Base-by-base conservation (phyloP, 495 filamentous ascomycete genomes). In the Penicillium mononematosum region DNA sequence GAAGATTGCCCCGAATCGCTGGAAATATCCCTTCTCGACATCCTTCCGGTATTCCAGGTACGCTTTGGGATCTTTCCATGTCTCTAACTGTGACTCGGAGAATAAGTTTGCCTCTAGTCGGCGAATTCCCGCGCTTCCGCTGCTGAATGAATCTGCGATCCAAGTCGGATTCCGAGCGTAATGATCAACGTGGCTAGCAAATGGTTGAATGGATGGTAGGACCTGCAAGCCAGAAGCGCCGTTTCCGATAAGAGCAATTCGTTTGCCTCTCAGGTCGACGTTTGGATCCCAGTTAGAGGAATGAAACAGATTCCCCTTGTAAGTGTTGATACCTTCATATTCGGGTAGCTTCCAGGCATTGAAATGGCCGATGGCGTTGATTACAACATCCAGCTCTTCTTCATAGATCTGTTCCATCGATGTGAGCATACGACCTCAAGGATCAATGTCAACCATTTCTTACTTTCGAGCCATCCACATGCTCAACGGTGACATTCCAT, bases 161-260 rank as follows among this genome's bases (percentile, higher is more conserved):
- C 87, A 90, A 1, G 86, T 88, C 29, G 73, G 78, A 58, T 83
- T 85, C 19, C 88, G 80, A 6, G 81, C 83, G 50, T 88, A 90
- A 68, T 87, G 81, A 59, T 85, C 83, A 45, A 76, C 82, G 78
- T 84, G 63, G 65, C 75, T 61, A 61, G 83, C 72, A 61, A 82
- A 53, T 68, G 83, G 76, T 74, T 88, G 73, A n/a, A 85, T 69
- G 4, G 75, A 78, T 0, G 83, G 78, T 7, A 84, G 68, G 1
- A 85, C 67, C 55, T 85, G 83, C 17, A 84, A 65, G 0, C 83
- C 83, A 6, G 76, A 81, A 1, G 82, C 80, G 8, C 83, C 83
- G 50, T 83, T 84, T 8, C 83, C 83, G 36, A 86, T 85, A 2
- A 85, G 72, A 53, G 87, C 86, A 61, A 90, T 69, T 42, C 67